A percentile compares a stretch with the other conserved stretches of the same genome.
These are phyloP conservation scores for Alternaria sp. DNA, from an alignment of 2,329 filamentous ascomycete genomes.

Conservation along the genomic window DNA sequence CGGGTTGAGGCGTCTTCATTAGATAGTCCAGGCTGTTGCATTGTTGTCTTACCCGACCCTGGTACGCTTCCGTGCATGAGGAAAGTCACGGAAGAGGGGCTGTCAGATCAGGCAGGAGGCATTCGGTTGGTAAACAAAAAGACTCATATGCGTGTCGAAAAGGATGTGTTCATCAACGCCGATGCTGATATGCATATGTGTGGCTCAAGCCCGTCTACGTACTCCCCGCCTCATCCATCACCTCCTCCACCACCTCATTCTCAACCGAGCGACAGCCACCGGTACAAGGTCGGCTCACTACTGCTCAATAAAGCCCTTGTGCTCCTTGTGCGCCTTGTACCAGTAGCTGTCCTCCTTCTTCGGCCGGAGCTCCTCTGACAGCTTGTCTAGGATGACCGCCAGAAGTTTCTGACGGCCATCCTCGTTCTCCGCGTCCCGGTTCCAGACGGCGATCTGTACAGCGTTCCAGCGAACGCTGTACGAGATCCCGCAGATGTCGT, in stretches of 20 bases:
- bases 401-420: slow-evolving; percentile 78
- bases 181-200: slow-evolving; percentile 1
- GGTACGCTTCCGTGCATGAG: not conserved
- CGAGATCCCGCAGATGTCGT: slow-evolving; percentile 85
- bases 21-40: not conserved
- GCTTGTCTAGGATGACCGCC: slow-evolving; percentile 72
- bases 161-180: slow-evolving; percentile 8
- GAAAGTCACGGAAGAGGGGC: not conserved
- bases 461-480: slow-evolving; percentile 89
- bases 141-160: not conserved
- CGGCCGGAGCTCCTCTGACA: slow-evolving; percentile 75
- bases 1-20: not conserved
- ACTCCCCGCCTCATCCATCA: not conserved
- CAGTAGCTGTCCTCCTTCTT: slow-evolving; percentile 69
- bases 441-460: slow-evolving; percentile 90
- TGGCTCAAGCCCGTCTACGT: not conserved
- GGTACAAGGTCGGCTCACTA: slow-evolving; percentile 9
- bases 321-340: slow-evolving; percentile 90
- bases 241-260: not conserved
- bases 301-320: slow-evolving; percentile 70
- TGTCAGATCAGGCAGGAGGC: not conserved
- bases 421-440: slow-evolving; percentile 82
- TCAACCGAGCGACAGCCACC: not conserved
- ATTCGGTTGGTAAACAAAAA: not conserved
- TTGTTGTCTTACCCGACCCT: fast-evolving